Percentiles rank a stretch among this genome's conserved stretches.
Conservation (phyloP, 768 basidiomycete genomes). For the Candolleomyces eurysporus region DNA sequence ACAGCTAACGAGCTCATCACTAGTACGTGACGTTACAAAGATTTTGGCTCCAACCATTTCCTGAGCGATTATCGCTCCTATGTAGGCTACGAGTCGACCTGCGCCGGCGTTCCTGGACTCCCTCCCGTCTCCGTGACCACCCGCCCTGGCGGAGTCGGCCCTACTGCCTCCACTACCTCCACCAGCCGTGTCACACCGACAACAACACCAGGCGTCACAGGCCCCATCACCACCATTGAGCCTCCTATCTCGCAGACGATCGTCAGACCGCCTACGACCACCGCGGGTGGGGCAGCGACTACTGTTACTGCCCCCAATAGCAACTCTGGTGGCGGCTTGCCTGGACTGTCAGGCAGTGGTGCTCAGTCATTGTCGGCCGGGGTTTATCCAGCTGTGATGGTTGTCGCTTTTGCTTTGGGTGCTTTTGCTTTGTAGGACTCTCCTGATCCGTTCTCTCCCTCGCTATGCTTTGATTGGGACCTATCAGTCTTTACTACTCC, state of each 20-base stretch:
- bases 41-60: background rate
- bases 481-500: too few species aligned
- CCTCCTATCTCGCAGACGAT: background rate
- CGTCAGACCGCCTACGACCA: background rate
- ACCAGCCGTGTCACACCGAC: background rate
- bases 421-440: background rate
- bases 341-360: background rate
- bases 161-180: too few species aligned
- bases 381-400: background rate
- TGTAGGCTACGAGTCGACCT: constrained; percentile 4
- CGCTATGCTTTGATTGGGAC: too few species aligned
- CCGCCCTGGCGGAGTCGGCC: background rate
- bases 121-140: background rate
- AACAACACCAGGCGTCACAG: background rate
- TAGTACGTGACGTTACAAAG: constrained; percentile 17
- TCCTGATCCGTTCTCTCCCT: background rate
- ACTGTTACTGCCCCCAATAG: background rate
- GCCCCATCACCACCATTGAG: background rate
- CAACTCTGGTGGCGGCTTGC: too few species aligned
- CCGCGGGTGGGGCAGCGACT: background rate
- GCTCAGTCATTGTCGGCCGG: background rate
- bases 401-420: background rate
- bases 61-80: background rate
- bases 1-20: constrained; percentile 21
- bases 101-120: background rate